A percentile compares a stretch with the other conserved stretches of the same genome.
phyloP scores from a whole-genome alignment of 2,329 filamentous ascomycete genomes.

The Diplocarpon mali region DNA sequence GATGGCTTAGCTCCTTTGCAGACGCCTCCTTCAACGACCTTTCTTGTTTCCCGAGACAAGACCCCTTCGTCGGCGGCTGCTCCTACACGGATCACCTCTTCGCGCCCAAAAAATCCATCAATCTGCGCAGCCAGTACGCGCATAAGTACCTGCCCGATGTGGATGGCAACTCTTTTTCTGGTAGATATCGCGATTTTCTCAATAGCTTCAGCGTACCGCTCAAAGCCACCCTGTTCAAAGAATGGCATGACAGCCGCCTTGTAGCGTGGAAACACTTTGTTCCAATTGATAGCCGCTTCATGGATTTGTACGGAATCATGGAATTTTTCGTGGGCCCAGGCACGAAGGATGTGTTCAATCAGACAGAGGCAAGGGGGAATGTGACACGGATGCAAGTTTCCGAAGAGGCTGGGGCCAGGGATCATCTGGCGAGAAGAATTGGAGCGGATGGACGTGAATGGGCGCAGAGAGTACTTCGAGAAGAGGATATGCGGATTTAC shows the following conservation, averaged over 20 bases:
- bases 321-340: conserved; percentile 60
- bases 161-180: conserved; percentile 61
- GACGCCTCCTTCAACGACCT: conserved; percentile 9
- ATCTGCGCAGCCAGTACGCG: conserved; percentile 22
- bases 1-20: conserved; percentile 8
- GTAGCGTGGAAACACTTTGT: conserved; percentile 71
- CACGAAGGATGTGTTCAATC: conserved; percentile 11
- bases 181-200: conserved; percentile 56
- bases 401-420: not conserved
- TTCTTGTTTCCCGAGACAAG: conserved; percentile 14
- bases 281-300: conserved; percentile 63
- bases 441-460: conserved; percentile 57
- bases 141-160: conserved; percentile 63
- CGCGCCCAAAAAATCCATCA: conserved; percentile 27
- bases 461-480: conserved; percentile 55
- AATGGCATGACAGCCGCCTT: conserved; percentile 68
- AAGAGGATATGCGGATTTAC: conserved; percentile 51
- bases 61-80: conserved; percentile 30
- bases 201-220: conserved; percentile 56
- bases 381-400: conserved; percentile 1
- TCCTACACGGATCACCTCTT: conserved; percentile 28
- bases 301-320: conserved; percentile 61
- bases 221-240: conserved; percentile 64
- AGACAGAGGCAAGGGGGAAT: not conserved
- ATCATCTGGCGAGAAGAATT: conserved; percentile 48